phyloP scores from a whole-genome alignment of 2,329 filamentous ascomycete species.

The Penicillium psychrosexuale region DNA sequence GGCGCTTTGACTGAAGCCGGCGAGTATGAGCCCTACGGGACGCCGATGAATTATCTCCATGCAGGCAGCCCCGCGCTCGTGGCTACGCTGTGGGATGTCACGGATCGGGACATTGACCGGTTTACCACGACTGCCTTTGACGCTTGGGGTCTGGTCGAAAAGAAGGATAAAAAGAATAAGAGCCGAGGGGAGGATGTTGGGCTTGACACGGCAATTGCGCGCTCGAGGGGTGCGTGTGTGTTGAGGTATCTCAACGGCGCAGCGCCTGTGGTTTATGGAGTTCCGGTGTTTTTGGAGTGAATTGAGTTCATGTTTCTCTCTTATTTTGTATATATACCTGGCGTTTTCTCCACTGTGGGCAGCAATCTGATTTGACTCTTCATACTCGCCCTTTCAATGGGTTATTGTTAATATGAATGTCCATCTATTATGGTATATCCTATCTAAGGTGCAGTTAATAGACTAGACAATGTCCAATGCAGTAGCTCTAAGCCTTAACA shows the following conservation, averaged over 20 bases:
- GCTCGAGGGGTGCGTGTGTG: constrained; percentile 73
- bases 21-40: constrained; percentile 86
- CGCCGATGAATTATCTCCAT: constrained; percentile 87
- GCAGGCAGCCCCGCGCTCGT: constrained; percentile 83
- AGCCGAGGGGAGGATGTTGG: constrained; percentile 39
- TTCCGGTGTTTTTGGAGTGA: constrained; percentile 74
- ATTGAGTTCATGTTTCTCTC: not conserved
- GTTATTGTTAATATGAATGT: not conserved
- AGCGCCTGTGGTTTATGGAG: constrained; percentile 89
- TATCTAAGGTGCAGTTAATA: not conserved
- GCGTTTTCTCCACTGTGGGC: constrained; percentile 17
- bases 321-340: constrained; percentile 5
- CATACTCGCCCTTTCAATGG: too few species aligned
- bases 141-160: constrained; percentile 75
- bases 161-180: constrained; percentile 30
- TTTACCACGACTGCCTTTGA: constrained; percentile 78
- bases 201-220: constrained; percentile 78
- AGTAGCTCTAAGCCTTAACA: not conserved
- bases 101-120: constrained; percentile 93
- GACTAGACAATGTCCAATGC: not conserved
- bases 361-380: constrained; percentile 13
- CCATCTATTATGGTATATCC: not conserved
- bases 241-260: constrained; percentile 91
- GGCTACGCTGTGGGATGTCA: constrained; percentile 96
- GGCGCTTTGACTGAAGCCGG: constrained; percentile 76